These are phyloP conservation scores for Sarocladium oryzae DNA, from an alignment of 2,329 filamentous ascomycete species.

Conservation along the genomic window DNA sequence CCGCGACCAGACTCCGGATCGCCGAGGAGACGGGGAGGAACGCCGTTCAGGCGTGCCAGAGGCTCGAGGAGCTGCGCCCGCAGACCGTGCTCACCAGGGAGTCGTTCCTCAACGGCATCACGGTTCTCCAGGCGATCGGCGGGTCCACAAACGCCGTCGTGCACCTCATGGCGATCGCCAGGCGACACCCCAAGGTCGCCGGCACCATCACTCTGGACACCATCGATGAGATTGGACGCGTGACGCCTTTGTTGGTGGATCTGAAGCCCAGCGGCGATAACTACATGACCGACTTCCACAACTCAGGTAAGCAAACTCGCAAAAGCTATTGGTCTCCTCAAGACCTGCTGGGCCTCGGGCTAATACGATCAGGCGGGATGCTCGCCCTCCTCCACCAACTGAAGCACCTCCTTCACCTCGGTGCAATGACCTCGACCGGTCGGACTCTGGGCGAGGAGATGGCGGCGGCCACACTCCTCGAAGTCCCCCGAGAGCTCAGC, in stretches of 20 bases:
- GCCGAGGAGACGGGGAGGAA: slow-evolving; percentile 66
- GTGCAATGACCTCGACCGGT: slow-evolving; percentile 76
- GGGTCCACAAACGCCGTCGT: slow-evolving; percentile 82
- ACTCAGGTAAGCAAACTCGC: slow-evolving; percentile 40
- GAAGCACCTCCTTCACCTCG: slow-evolving; percentile 68
- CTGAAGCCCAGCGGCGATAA: slow-evolving; percentile 81
- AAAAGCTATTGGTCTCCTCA: background rate
- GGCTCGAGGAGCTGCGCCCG: slow-evolving; percentile 61
- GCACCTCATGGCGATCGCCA: slow-evolving; percentile 79
- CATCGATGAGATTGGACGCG: slow-evolving; percentile 69
- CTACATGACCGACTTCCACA: slow-evolving; percentile 86
- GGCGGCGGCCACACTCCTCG: slow-evolving; percentile 57
- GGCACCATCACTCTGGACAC: slow-evolving; percentile 64
- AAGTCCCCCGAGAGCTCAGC: slow-evolving; percentile 28
- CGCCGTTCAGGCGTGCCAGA: slow-evolving; percentile 60
- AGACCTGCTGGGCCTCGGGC: background rate
- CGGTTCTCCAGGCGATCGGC: slow-evolving; percentile 78
- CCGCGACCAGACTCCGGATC: slow-evolving; percentile 72
- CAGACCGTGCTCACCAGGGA: slow-evolving; percentile 64
- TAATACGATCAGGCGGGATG: slow-evolving; percentile 57
- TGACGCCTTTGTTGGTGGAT: slow-evolving; percentile 75
- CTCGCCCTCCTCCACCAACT: slow-evolving; percentile 74
- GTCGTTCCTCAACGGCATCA: slow-evolving; percentile 79
- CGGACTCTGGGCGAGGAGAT: slow-evolving; percentile 77
- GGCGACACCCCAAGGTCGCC: slow-evolving; percentile 61